phyloP scores from a whole-genome alignment of 2,329 filamentous ascomycete species.

The Acrodontium crateriforme region DNA sequence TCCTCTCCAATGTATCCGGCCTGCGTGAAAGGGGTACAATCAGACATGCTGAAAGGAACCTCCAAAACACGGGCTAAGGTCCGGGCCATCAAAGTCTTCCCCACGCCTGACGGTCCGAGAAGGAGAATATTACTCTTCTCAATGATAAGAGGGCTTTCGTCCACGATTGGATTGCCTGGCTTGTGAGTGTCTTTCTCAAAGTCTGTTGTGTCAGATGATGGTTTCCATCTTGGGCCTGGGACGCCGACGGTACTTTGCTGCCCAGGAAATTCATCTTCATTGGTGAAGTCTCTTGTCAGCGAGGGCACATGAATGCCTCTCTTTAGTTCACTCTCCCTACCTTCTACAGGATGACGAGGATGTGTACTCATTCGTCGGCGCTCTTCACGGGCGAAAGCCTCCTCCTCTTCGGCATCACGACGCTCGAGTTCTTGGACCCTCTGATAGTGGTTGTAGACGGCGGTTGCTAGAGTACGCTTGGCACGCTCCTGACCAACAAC shows the following conservation, averaged over 20 bases:
- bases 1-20: constrained; percentile 97
- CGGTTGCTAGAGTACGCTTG: constrained; percentile 83
- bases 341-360: constrained; percentile 60
- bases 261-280: constrained; percentile 47
- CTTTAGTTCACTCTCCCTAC: constrained; percentile 30
- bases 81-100: constrained; percentile 91
- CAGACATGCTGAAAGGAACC: constrained; percentile 87
- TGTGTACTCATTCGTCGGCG: constrained; percentile 51
- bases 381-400: constrained; percentile 55
- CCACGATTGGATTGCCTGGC: constrained; percentile 29
- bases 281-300: constrained; percentile 17
- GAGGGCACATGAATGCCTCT: constrained; percentile 20
- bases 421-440: constrained; percentile 63
- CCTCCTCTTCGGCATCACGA: constrained; percentile 66
- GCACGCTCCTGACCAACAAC: constrained; percentile 92
- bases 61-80: constrained; percentile 86
- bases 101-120: constrained; percentile 83
- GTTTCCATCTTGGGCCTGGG: constrained; percentile 4
- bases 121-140: constrained; percentile 93
- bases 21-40: constrained; percentile 92
- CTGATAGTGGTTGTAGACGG: constrained; percentile 95
- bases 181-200: constrained; percentile 8
- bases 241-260: constrained; percentile 40
- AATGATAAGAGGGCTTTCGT: constrained; percentile 53
- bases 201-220: too few species aligned